Conservation (phyloP, 2,329 filamentous ascomycete species). For the Pseudogymnoascus sp. region DNA sequence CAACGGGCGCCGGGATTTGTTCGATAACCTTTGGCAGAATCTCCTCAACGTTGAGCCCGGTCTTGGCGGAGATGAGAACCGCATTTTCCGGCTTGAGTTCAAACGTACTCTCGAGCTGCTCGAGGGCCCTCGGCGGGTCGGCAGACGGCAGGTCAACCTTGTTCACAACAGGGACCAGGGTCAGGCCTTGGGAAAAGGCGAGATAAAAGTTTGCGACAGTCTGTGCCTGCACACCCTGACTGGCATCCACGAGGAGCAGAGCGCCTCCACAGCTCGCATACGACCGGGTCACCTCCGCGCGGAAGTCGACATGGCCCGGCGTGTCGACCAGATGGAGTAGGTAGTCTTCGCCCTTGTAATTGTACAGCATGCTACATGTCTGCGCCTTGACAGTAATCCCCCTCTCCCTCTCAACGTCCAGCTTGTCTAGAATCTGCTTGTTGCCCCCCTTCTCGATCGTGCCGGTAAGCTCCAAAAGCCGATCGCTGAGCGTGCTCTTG, state of each 20-base stretch:
- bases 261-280: conserved; percentile 96
- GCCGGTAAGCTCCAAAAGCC: conserved; percentile 85
- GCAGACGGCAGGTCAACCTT: conserved; percentile 91
- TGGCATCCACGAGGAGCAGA: conserved; percentile 86
- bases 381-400: conserved; percentile 99
- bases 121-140: conserved; percentile 75
- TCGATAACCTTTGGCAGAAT: conserved; percentile 81
- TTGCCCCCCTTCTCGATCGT: conserved; percentile 81
- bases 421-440: conserved; percentile 93
- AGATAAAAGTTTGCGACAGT: conserved; percentile 98
- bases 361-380: conserved; percentile 97
- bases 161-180: conserved; percentile 86
- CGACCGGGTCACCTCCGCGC: conserved; percentile 88
- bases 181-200: conserved; percentile 83
- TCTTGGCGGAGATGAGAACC: conserved; percentile 83
- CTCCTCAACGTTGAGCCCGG: conserved; percentile 76
- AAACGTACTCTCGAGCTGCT: conserved; percentile 79
- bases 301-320: conserved; percentile 94
- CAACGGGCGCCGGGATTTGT: conserved; percentile 70
- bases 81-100: conserved; percentile 74
- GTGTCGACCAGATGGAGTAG: conserved; percentile 93
- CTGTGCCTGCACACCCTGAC: conserved; percentile 93
- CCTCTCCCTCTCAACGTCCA: conserved; percentile 91
- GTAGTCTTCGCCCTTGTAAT: conserved; percentile 77
- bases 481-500: conserved; percentile 90